Percentiles rank a stretch among this genome's conserved stretches.
phyloP scores from a whole-genome alignment of 2,329 filamentous ascomycete genomes.

The Penicillium sp. region DNA sequence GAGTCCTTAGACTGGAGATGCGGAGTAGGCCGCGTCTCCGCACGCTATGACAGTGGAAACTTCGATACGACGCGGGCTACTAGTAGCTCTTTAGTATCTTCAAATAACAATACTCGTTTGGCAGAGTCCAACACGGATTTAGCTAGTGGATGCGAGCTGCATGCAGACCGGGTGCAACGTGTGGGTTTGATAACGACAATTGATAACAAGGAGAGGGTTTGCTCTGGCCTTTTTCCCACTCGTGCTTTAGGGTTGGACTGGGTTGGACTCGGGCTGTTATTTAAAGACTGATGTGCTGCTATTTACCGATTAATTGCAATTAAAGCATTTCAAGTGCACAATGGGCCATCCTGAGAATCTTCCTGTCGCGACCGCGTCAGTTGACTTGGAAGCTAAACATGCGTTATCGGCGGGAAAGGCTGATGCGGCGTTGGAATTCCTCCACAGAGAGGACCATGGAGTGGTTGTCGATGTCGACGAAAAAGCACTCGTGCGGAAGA shows the following conservation, averaged over 20 bases:
- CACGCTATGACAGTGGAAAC: neutral
- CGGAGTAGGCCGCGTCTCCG: neutral
- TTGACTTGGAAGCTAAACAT: slow-evolving; percentile 20
- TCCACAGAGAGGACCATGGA: slow-evolving; percentile 28
- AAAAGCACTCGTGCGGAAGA: slow-evolving; percentile 35
- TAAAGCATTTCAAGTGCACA: neutral
- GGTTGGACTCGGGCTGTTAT: neutral
- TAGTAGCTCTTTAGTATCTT: neutral
- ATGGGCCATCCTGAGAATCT: neutral
- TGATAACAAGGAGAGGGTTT: neutral
- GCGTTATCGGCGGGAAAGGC: slow-evolving; percentile 25
- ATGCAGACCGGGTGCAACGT: neutral
- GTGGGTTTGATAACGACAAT: neutral
- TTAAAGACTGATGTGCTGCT: too few species aligned
- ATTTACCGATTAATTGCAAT: neutral
- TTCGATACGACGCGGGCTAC: neutral
- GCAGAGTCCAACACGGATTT: neutral
- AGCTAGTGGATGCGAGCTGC: neutral
- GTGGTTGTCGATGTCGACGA: slow-evolving; percentile 29
- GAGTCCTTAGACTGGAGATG: neutral
- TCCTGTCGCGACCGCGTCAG: neutral
- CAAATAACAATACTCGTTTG: neutral
- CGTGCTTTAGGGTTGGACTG: too few species aligned
- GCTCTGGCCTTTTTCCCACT: neutral
- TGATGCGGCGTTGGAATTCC: slow-evolving; percentile 40